Evolutionary conservation across 257 asterid genomes (phyloP).

Genomic region (Capsicum baccatum): DNA sequence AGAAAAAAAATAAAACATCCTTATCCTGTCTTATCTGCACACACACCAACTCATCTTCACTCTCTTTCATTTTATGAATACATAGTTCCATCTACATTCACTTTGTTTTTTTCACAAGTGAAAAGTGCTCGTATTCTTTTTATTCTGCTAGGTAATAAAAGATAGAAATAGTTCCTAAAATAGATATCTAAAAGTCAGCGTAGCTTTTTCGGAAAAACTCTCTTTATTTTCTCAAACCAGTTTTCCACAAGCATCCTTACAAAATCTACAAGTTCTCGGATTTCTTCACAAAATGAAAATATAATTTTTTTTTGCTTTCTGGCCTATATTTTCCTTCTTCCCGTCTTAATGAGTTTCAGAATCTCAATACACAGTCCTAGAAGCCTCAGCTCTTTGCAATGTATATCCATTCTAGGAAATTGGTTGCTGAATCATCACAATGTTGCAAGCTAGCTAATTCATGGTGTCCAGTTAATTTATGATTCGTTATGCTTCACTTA

Average conservation of each 20-base stretch:
- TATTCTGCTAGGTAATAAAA: not conserved
- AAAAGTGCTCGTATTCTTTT: not conserved
- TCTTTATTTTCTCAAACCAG: not conserved
- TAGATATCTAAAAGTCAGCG: not conserved
- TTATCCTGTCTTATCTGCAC: not conserved
- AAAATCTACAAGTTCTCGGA: not conserved
- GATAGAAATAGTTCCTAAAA: not conserved
- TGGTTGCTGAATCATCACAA: constrained; percentile 3
- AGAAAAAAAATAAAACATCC: not conserved
- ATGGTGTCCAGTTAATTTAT: not conserved
- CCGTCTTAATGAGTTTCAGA: not conserved
- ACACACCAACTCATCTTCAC: not conserved
- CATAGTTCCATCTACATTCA: not conserved
- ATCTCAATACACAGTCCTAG: not conserved
- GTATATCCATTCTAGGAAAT: not conserved
- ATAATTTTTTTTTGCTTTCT: not conserved
- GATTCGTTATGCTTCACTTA: not conserved
- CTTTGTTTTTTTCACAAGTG: not conserved
- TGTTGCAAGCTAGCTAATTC: not conserved
- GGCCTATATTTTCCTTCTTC: not conserved
- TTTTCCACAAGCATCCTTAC: not conserved
- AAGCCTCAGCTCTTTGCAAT: not conserved
- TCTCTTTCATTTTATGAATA: not conserved
- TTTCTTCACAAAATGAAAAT: not conserved
- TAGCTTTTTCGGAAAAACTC: not conserved